Conservation (phyloP, 441 rosid genomes). For the Biscutella laevigata region DNA sequence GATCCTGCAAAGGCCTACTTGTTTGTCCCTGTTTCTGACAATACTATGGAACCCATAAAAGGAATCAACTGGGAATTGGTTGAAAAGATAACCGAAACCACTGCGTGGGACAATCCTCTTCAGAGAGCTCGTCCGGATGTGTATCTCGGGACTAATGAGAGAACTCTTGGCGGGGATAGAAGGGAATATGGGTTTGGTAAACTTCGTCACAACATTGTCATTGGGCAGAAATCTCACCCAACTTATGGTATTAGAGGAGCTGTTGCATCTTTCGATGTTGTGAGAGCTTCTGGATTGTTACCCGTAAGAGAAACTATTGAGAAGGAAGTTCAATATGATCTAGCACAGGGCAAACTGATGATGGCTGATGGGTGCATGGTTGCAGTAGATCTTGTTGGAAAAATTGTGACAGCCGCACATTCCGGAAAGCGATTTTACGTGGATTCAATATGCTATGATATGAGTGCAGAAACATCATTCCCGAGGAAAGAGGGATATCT, state of each 20-base stretch:
- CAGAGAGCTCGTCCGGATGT: slow-evolving; percentile 99
- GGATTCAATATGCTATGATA: slow-evolving; percentile 77
- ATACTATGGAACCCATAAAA: slow-evolving; percentile 57
- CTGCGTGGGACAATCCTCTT: slow-evolving; percentile 93
- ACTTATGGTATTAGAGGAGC: slow-evolving; percentile 99
- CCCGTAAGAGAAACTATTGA: slow-evolving; percentile 48
- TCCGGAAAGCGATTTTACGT: slow-evolving; percentile 98
- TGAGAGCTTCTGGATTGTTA: slow-evolving; percentile 88
- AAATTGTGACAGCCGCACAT: slow-evolving; percentile 96
- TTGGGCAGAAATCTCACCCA: slow-evolving; percentile 89
- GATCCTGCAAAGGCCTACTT: slow-evolving; percentile 98
- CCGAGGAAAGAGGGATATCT: slow-evolving; percentile 99
- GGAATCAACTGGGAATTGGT: slow-evolving; percentile 87
- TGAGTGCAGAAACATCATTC: slow-evolving; percentile 93
- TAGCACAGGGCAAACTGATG: slow-evolving; percentile 51
- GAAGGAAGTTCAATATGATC: slow-evolving; percentile 30
- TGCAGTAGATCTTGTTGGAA: slow-evolving; percentile 65
- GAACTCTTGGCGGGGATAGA: slow-evolving; percentile 98
- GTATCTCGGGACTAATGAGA: slow-evolving; percentile 96
- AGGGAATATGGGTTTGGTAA: slow-evolving; percentile 98
- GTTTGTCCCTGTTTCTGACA: slow-evolving; percentile 89
- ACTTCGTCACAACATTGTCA: slow-evolving; percentile 83
- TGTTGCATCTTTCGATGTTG: slow-evolving; percentile 87
- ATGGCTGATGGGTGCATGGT: slow-evolving; percentile 72
- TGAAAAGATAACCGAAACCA: slow-evolving; percentile 46